phyloP scores from a whole-genome alignment of 2,329 filamentous ascomycete genomes.

The Penicillium sp. region DNA sequence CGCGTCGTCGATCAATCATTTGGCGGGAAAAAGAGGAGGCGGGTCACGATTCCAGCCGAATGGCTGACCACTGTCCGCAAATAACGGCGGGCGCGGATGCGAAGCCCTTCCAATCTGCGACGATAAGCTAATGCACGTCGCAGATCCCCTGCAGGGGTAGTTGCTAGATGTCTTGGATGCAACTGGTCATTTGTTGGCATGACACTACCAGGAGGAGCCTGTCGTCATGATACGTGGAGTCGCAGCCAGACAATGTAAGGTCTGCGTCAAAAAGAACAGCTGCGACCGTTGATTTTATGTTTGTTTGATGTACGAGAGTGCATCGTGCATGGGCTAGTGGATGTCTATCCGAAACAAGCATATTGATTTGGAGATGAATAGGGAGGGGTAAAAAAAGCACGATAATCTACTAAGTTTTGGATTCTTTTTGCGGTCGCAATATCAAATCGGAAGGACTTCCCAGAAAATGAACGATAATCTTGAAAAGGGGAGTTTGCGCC shows the following conservation, averaged over 20 bases:
- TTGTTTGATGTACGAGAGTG: background rate
- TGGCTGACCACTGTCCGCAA: background rate
- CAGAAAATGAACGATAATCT: background rate
- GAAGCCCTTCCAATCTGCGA: constrained; percentile 13
- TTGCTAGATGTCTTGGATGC: constrained; percentile 9
- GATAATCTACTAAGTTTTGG: background rate
- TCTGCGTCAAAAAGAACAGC: background rate
- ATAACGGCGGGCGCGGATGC: constrained; percentile 8
- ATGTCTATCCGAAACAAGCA: background rate
- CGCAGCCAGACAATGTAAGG: constrained; percentile 3
- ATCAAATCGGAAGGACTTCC: background rate
- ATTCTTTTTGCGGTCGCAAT: background rate
- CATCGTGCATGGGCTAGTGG: background rate
- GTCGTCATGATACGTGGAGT: background rate
- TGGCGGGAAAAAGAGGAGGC: background rate
- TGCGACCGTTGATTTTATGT: background rate
- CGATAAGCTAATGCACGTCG: constrained; percentile 9
- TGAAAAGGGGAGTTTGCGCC: background rate
- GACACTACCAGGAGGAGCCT: background rate
- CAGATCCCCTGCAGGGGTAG: constrained; percentile 20
- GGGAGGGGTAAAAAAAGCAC: background rate
- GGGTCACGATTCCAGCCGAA: background rate
- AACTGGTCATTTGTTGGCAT: background rate
- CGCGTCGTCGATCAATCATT: background rate
- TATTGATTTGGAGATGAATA: background rate